Evolutionary conservation across 768 basidiomycete genomes (phyloP), one percentile per base, ranked within the genome.

Genomic region (Termitomyces heimii): DNA sequence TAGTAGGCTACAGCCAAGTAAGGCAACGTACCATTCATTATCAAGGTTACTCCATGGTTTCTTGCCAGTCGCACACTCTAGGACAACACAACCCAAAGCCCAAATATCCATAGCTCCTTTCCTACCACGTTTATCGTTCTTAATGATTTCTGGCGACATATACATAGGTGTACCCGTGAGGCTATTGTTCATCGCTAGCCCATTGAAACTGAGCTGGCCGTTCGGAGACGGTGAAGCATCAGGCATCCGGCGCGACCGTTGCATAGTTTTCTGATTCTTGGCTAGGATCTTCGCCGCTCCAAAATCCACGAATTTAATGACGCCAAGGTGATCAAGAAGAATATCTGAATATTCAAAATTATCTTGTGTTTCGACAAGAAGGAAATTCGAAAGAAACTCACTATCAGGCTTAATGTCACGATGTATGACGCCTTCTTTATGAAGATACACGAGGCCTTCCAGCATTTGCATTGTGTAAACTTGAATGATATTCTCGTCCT

Each of bases 1-100:
- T 55, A 12, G 31, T 43, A 8, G 42, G 20, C 28, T 39, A 29
- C 20, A 5, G 2, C 24, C 1, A 42, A 45, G 4, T n/a, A 53
- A 31, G 3, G 5, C 46, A 8, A 39, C 83, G 60, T 61, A 94
- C 97, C 97, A 99, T 82, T 99, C 97, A 64, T 99, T 99, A 69
- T 99, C 97, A 42, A 96, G 85, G 68, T 96, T 95, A 65, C 91
- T 95, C 97, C 97, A 99, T 0, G 97, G 97, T 67, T 98, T 96
- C 68, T 89, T 86, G 0, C 97, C 97, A 0, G 97, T 99, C 6
- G 93, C 92, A 67, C 91, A 94, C 69, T 99, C 95, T 31, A 98
- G 82, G 14, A 98, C 86, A n/a, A 98, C 94, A 67, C 97, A 98
- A 18, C 97, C 97, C 56, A 98, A 73, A 24, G 94, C 92, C 97